Percentiles rank a stretch among this genome's conserved stretches.
Evolutionary conservation across 2,329 filamentous ascomycete genomes (phyloP).

Genomic region (Scytalidium sp.): DNA sequence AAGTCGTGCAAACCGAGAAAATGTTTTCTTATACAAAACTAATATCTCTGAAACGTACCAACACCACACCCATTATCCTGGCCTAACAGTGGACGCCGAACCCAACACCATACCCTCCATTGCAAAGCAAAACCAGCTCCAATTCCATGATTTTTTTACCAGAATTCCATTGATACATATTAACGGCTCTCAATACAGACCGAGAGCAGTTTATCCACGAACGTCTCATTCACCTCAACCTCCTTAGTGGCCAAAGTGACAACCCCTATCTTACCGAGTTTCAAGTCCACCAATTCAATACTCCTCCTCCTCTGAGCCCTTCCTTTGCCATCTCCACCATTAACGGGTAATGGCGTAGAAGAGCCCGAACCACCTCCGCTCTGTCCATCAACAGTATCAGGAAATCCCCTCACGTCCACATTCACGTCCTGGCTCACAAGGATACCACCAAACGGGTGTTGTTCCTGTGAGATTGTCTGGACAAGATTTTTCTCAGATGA

Average conservation of each 20-base stretch:
- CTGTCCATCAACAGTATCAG: not conserved
- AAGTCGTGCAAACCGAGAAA: no score
- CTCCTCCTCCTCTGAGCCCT: not conserved
- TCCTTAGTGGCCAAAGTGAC: not conserved
- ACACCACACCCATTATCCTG: no score
- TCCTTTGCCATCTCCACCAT: not conserved
- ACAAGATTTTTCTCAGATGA: constrained; percentile 14
- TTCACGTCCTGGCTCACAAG: constrained; percentile 61
- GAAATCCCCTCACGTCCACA: constrained; percentile 39
- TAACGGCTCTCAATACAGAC: not conserved
- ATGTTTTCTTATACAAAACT: no score
- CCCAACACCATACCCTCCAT: no score
- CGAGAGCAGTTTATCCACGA: not conserved
- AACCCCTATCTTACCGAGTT: not conserved
- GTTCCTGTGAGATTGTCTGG: constrained; percentile 7
- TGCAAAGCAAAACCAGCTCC: not conserved
- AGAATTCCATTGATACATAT: constrained; percentile 56
- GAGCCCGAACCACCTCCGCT: not conserved
- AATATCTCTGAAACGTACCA: no score
- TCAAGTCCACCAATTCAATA: not conserved
- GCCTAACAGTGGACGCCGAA: no score
- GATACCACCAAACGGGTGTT: constrained; percentile 48
- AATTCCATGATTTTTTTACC: constrained; percentile 41
- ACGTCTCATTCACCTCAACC: not conserved
- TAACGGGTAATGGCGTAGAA: not conserved